Evolutionary conservation across 495 filamentous ascomycete genomes (phyloP), one percentile per base, ranked within the genome.

Genomic region (Entonaema liquescens): DNA sequence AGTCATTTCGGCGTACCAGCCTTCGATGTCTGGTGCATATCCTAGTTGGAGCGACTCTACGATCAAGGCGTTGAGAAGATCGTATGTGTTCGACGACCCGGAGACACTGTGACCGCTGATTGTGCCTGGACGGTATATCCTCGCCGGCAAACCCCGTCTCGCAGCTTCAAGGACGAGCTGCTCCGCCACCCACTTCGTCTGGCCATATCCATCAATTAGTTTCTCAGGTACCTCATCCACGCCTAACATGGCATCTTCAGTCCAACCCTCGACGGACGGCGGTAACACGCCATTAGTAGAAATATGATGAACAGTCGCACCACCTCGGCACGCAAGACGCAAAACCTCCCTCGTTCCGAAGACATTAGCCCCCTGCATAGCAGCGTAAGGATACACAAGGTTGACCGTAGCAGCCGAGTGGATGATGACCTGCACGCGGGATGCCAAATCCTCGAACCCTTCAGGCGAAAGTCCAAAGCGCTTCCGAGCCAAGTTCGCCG

Each of bases 1-100:
- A 2, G 89, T 91, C 89, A 91, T 91, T 78, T 92, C 89, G 0
- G 88, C 88, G 28, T 86, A 85, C 89, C 89, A 91, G 57, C 87
- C 89, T 36, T 87, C 81, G 23, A 91, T 86, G 59, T 89, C 84
- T 0, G 89, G 89, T 4, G 83, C 84, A 59, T 84, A 85, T 21
- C 89, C 89, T 0, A 92, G 71, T 29, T 86, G 84, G 35, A 91
- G 83, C 7, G 89, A 91, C 70, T 92, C 89, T 1, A 92, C 88
- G 23, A 91, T 80, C 58, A 92, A 66, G 0, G 89, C 89, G 65
- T 85, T 87, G 12, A 92, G 78, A 5, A 92, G 80, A 83, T 91
- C 89, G 79, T 86, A 91, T 0, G 88, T 84, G 64, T 92, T 92
- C 1, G 88, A 84, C n/a, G 89, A 85, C 29, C 88, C 89, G 0